These are phyloP conservation scores for Syzygium malaccense DNA, from an alignment of 441 rosid genomes.

Conservation along the genomic window DNA sequence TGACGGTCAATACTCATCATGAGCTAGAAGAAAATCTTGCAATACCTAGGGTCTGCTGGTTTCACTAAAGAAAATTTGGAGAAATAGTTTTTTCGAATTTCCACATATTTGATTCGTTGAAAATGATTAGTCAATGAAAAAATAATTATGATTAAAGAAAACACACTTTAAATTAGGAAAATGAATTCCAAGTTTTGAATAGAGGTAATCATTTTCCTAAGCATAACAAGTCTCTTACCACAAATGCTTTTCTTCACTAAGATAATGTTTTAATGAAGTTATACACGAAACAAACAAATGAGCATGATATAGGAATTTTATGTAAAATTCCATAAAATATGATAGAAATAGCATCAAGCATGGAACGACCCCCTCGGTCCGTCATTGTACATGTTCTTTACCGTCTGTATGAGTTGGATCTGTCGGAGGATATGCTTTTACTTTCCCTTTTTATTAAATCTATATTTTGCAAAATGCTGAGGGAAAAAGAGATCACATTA, in stretches of 20 bases:
- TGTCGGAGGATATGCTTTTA: not conserved
- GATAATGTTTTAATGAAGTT: not conserved
- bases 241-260: not conserved
- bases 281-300: rapidly evolving
- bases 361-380: not conserved
- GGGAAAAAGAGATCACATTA: not conserved
- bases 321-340: not conserved
- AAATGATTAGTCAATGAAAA: too few relatives aligned
- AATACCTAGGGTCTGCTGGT: too few relatives aligned
- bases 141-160: too few relatives aligned
- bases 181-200: not conserved
- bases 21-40: too few relatives aligned
- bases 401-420: not conserved
- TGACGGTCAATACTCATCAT: not conserved
- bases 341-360: not conserved
- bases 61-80: too few relatives aligned
- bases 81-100: too few relatives aligned
- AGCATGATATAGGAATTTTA: not conserved
- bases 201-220: not conserved
- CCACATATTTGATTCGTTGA: too few relatives aligned
- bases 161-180: not conserved
- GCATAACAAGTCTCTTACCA: not conserved
- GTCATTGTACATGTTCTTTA: not conserved
- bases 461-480: not conserved
- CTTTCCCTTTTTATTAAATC: not conserved